Conservation (phyloP, 2,329 filamentous ascomycete genomes). For the Ceratocystiopsis brevicomis region DNA sequence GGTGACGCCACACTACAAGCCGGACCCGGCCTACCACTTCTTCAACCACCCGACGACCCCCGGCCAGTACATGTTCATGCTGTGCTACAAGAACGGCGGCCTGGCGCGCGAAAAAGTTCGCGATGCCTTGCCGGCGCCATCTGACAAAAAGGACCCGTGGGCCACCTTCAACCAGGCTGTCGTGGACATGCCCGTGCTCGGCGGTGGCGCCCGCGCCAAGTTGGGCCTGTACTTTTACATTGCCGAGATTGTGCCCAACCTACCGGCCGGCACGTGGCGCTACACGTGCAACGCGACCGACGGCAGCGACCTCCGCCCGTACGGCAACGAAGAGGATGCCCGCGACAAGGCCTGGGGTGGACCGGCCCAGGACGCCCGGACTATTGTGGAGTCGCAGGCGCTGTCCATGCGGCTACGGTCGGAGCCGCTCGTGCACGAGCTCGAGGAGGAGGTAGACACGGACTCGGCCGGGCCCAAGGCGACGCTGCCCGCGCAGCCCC, state of each 20-base stretch:
- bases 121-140: constrained; percentile 47
- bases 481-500: constrained; percentile 58
- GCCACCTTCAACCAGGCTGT: constrained; percentile 60
- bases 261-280: constrained; percentile 70
- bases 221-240: constrained; percentile 89
- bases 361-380: constrained; percentile 49
- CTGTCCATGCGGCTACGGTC: constrained; percentile 79
- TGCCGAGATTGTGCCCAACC: constrained; percentile 88
- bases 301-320: constrained; percentile 28
- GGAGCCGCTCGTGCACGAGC: constrained; percentile 48
- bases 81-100: constrained; percentile 97
- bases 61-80: constrained; percentile 98
- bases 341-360: constrained; percentile 13
- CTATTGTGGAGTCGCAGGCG: constrained; percentile 88
- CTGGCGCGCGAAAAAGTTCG: constrained; percentile 80
- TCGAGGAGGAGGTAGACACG: constrained; percentile 10
- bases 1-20: constrained; percentile 81
- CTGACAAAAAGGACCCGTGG: constrained; percentile 42
- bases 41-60: constrained; percentile 90
- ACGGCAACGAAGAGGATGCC: not conserved
- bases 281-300: constrained; percentile 41
- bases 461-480: constrained; percentile 5
- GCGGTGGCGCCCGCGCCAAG: constrained; percentile 45
- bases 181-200: constrained; percentile 48
- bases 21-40: constrained; percentile 85